These are phyloP conservation scores for Polytolypa hystricis DNA, from an alignment of 2,329 filamentous ascomycete species.

Conservation along the genomic window DNA sequence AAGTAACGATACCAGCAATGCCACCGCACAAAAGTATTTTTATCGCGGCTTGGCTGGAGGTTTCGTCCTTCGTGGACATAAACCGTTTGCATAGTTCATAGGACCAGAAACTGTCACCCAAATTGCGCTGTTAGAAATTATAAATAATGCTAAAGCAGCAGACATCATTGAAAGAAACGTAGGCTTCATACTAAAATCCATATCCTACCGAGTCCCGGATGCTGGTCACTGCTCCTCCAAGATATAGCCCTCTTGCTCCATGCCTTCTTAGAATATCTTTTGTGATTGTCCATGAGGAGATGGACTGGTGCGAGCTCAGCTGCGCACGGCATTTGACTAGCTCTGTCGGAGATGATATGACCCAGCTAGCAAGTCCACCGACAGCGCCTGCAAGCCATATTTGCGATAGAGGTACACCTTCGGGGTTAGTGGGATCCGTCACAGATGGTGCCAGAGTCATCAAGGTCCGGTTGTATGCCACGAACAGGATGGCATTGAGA, in stretches of 20 bases:
- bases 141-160: not conserved
- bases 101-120: conserved; percentile 58
- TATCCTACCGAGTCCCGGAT: conserved; percentile 84
- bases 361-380: conserved; percentile 75
- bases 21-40: conserved; percentile 74
- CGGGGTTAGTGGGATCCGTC: conserved; percentile 33
- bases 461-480: conserved; percentile 80
- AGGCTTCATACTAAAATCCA: conserved; percentile 63
- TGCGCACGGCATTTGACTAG: conserved; percentile 84
- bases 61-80: conserved; percentile 38
- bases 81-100: conserved; percentile 65
- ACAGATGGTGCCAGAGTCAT: conserved; percentile 42
- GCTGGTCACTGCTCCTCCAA: conserved; percentile 70
- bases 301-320: conserved; percentile 38
- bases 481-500: conserved; percentile 80
- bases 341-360: conserved; percentile 79
- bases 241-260: conserved; percentile 61
- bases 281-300: conserved; percentile 54
- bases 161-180: conserved; percentile 5
- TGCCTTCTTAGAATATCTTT: conserved; percentile 49
- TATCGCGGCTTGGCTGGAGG: conserved; percentile 40
- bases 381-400: conserved; percentile 71
- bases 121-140: not conserved
- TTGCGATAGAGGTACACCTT: conserved; percentile 46
- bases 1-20: conserved; percentile 75